Conservation (phyloP, 2,329 filamentous ascomycete species). For the Fusarium irregulare region DNA sequence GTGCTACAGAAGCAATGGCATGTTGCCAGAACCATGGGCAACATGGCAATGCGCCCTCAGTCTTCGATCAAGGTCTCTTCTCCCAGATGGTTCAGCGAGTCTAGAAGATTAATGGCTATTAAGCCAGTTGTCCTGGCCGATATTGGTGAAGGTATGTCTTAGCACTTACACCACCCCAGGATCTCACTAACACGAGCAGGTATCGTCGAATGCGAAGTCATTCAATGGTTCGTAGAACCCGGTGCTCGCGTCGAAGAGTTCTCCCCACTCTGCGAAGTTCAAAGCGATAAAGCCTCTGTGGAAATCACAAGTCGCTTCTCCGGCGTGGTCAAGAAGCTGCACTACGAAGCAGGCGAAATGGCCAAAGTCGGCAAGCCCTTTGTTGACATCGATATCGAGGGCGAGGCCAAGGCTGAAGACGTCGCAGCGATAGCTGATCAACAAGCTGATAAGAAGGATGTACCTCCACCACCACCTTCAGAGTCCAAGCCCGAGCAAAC, state of each 20-base stretch:
- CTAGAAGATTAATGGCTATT: constrained; percentile 64
- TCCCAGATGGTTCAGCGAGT: constrained; percentile 63
- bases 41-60: constrained; percentile 48
- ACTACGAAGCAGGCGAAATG: constrained; percentile 97
- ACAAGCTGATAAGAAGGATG: constrained; percentile 47
- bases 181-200: constrained; percentile 62
- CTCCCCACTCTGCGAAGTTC: constrained; percentile 96
- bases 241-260: constrained; percentile 97
- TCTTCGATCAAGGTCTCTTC: constrained; percentile 47
- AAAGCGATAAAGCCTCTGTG: constrained; percentile 92
- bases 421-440: constrained; percentile 52
- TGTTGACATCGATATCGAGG: constrained; percentile 93
- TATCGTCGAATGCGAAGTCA: constrained; percentile 98
- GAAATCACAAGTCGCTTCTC: constrained; percentile 97
- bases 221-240: constrained; percentile 99
- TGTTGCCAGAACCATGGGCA: constrained; percentile 55
- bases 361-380: constrained; percentile 94
- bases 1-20: constrained; percentile 64
- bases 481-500: constrained; percentile 26
- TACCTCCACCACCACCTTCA: constrained; percentile 39
- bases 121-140: constrained; percentile 87
- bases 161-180: not conserved
- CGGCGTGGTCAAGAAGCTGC: constrained; percentile 93
- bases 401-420: constrained; percentile 67
- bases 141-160: constrained; percentile 79